Evolutionary conservation across 164 flowering plant species (phyloP), one percentile per base, ranked within the genome.

Genomic region (Vitis rotundifolia): DNA sequence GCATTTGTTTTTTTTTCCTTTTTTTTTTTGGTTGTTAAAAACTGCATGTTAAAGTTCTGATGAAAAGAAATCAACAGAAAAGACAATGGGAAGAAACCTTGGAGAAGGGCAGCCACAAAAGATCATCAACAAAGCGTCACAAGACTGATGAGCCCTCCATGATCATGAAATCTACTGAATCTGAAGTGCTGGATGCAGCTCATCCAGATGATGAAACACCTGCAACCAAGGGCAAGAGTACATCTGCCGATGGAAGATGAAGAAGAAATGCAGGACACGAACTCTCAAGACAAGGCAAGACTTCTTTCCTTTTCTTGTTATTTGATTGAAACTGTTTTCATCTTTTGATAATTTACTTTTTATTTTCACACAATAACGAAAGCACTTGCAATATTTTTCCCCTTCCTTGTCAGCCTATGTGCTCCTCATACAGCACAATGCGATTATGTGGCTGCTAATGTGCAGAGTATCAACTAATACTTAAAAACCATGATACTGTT

Each of bases 51-150:
- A 86, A 76, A 59, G 86, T 88, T 80, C 76, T 88, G 50, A 76
- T 49, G 5, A 85, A 89, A 80, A 84, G 93, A 82, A 89, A 88
- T 69, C 78, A 85, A 69, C 81, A 79, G 13, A 96, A 92, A 81
- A 88, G 97, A 71, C 85, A 78, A 63, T 76, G 87, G 71, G 91
- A 85, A 37, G 97, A 88, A 72, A 68, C 61, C 6, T 68, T 68
- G 28, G 79, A 73, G 63, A 88, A 81, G 73, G 85, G 71, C 50
- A 72, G n/a, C 63, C 84, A 75, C 13, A 74, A 77, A 19, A 78
- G 68, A 9, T 70, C 86, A 64, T 31, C 84, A 26, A 29, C 53
- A 29, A 93, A 93, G 81, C 91, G 86, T 11, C 67, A 50, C 57
- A 93, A 87, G 84, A 76, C 73, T 29, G 76, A 71, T 65, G 83